Conservation (phyloP, 192 early-diverging fungal genomes). For the Linnemannia schmuckeri region DNA sequence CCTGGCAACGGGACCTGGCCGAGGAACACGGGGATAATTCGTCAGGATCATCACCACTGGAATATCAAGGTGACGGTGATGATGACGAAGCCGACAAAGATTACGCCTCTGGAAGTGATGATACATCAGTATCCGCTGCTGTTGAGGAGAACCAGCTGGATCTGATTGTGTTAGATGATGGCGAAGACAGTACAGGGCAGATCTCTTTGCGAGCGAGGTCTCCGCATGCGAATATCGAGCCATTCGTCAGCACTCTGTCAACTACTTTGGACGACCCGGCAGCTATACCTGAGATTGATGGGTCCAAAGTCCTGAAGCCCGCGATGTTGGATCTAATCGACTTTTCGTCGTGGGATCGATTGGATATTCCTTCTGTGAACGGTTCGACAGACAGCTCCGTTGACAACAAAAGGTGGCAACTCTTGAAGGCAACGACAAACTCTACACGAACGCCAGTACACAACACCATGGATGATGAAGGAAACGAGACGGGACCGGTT, state of each 20-base stretch:
- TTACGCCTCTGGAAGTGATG: not conserved
- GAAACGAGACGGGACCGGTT: too few species aligned
- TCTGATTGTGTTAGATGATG: conserved; percentile 1
- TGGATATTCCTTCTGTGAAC: not conserved
- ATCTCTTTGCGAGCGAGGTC: not conserved
- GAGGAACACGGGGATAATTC: not conserved
- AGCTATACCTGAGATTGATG: not conserved
- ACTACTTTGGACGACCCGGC: not conserved
- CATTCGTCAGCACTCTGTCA: not conserved
- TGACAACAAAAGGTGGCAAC: not conserved
- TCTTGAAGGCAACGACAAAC: not conserved
- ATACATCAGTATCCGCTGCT: not conserved
- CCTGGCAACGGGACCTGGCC: conserved; percentile 1
- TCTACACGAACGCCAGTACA: too few species aligned
- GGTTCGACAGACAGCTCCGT: not conserved
- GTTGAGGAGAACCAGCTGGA: not conserved
- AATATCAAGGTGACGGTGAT: not conserved
- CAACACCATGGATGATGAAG: not conserved
- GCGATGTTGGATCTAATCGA: not conserved
- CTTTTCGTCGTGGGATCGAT: not conserved
- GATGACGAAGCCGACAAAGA: not conserved
- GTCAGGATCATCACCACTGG: not conserved
- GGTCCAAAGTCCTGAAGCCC: not conserved
- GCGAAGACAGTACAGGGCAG: not conserved
- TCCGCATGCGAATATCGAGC: not conserved